Conservation (phyloP, 768 basidiomycete species). For the Rhizopogon vesiculosus region DNA sequence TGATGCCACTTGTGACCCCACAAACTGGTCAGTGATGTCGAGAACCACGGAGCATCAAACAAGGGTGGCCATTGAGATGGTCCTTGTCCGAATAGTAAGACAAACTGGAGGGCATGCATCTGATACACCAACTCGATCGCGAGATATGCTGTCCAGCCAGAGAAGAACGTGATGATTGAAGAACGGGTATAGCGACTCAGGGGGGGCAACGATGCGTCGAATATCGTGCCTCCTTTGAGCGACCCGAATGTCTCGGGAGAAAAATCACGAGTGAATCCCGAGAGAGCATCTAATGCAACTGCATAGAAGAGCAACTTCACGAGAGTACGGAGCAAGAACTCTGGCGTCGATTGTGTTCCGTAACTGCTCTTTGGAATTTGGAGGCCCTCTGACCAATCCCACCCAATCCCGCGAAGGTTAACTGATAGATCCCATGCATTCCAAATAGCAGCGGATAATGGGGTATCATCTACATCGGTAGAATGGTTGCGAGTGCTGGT, state of each 20-base stretch:
- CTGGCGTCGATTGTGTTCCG: conserved; percentile 8
- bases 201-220: conserved; percentile 26
- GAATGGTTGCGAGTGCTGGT: neutral
- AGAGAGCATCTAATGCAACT: conserved; percentile 6
- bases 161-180: conserved; percentile 34
- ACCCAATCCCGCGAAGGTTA: conserved; percentile 25
- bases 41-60: conserved; percentile 51
- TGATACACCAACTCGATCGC: conserved; percentile 42
- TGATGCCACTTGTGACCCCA: conserved; percentile 71
- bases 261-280: conserved; percentile 20
- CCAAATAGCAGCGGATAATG: conserved; percentile 7
- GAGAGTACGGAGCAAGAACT: conserved; percentile 11
- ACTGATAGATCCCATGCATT: conserved; percentile 21
- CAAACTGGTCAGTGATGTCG: conserved; percentile 54
- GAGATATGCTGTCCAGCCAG: conserved; percentile 41
- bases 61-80: conserved; percentile 59
- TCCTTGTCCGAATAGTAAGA: conserved; percentile 42
- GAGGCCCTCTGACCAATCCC: conserved; percentile 10
- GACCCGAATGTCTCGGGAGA: conserved; percentile 35
- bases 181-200: conserved; percentile 38
- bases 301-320: neutral
- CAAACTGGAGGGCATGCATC: conserved; percentile 36
- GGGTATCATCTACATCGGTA: neutral
- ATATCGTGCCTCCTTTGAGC: conserved; percentile 32
- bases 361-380: conserved; percentile 10